These are phyloP conservation scores for Brachypodium distachyon DNA, from an alignment of 202 grass and related monocot genomes.

Conservation along the genomic window DNA sequence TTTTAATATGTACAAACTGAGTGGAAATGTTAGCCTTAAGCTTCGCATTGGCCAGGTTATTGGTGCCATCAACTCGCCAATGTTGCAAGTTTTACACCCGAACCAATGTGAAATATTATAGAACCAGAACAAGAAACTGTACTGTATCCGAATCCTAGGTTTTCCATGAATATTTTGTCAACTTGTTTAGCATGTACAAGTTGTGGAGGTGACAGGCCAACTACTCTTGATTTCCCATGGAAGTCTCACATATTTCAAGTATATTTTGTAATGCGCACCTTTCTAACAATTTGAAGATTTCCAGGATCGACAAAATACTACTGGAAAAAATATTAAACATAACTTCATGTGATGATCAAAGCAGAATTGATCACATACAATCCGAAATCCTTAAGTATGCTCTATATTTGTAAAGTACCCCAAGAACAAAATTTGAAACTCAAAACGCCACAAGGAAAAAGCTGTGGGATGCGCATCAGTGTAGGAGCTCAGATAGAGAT, in stretches of 20 bases:
- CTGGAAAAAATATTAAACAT: background rate
- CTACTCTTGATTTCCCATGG: background rate
- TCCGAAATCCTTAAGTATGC: background rate
- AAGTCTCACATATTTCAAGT: background rate
- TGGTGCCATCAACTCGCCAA: background rate
- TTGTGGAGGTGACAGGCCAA: background rate
- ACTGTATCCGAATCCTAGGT: background rate
- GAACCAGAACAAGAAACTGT: background rate
- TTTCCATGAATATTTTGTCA: background rate
- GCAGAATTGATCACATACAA: background rate
- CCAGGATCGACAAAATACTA: background rate
- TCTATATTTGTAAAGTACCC: background rate
- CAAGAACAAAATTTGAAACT: background rate
- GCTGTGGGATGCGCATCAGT: background rate
- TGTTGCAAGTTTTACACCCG: background rate
- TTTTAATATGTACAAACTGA: background rate
- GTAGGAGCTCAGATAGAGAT: background rate
- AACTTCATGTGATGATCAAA: background rate
- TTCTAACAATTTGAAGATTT: background rate
- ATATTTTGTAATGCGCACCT: background rate
- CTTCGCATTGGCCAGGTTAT: conserved; percentile 10
- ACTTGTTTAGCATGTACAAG: background rate
- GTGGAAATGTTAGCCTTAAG: background rate
- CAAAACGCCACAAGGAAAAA: background rate
- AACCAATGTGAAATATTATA: background rate